A percentile compares a stretch with the other conserved stretches of the same genome.
These are phyloP conservation scores for Acanthamoeba healyi DNA, from an alignment of 208 protist species.

Conservation along the genomic window DNA sequence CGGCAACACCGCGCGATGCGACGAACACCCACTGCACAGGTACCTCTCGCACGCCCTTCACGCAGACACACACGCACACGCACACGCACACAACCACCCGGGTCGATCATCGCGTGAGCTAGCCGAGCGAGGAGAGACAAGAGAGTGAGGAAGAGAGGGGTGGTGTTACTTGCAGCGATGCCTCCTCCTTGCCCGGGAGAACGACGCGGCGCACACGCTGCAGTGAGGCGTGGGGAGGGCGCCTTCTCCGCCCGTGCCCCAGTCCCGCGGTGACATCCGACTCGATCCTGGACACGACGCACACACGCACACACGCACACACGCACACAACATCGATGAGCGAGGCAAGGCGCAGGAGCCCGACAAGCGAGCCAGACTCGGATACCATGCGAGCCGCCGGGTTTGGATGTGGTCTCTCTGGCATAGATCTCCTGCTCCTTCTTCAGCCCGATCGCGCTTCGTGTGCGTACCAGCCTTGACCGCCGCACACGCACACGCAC, in stretches of 20 bases:
- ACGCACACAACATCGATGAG: too few relatives aligned
- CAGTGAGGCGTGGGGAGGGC: neutral
- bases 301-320: too few relatives aligned
- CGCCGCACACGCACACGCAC: neutral
- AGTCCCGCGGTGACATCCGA: neutral
- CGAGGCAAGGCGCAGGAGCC: too few relatives aligned
- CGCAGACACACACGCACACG: neutral
- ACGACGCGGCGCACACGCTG: neutral
- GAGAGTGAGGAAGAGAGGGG: neutral
- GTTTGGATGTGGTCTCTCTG: neutral
- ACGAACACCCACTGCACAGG: conserved; percentile 10
- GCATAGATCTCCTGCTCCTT: neutral
- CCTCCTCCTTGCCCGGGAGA: conserved; percentile 6
- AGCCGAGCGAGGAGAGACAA: too few relatives aligned
- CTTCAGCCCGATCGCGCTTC: conserved; percentile 34
- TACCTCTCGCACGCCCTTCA: neutral
- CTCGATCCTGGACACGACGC: neutral
- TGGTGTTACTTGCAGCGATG: conserved; percentile 8
- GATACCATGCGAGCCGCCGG: too few relatives aligned
- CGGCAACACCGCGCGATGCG: neutral
- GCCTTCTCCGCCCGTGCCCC: too few relatives aligned
- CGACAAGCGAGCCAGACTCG: too few relatives aligned
- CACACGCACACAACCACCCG: too few relatives aligned
- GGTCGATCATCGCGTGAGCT: too few relatives aligned
- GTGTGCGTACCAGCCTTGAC: neutral